These are phyloP conservation scores for Saururus chinensis DNA, from an alignment of 164 flowering plant species.

Conservation along the genomic window DNA sequence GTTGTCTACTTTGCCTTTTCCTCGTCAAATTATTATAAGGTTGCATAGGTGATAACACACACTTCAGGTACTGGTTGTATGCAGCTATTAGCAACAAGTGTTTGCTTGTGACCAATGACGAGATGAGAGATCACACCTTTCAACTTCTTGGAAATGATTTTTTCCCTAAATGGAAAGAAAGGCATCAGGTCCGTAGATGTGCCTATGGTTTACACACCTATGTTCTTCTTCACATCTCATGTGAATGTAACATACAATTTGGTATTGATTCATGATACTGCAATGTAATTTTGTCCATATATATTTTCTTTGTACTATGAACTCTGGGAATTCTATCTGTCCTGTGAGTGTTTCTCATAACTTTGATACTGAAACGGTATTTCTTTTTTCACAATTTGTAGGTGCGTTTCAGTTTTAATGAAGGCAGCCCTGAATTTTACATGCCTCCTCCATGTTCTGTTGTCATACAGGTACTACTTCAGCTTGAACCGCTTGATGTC, in stretches of 20 bases:
- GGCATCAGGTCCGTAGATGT: constrained; percentile 71
- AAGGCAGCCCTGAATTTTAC: constrained; percentile 49
- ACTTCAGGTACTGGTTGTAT: constrained; percentile 93
- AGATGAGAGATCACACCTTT: constrained; percentile 88
- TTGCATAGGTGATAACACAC: constrained; percentile 20
- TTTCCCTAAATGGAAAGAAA: constrained; percentile 95
- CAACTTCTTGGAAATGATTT: constrained; percentile 82
- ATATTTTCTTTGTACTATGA: background rate
- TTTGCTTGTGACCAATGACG: constrained; percentile 83
- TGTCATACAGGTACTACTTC: constrained; percentile 62
- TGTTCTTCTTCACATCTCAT: background rate
- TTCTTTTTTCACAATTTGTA: constrained; percentile 14
- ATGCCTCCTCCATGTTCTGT: constrained; percentile 90
- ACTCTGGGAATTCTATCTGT: background rate
- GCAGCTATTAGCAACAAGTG: constrained; percentile 89
- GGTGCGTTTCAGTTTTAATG: constrained; percentile 69
- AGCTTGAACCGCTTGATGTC: too few species aligned
- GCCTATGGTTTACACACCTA: too few species aligned
- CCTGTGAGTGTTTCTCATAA: too few species aligned
- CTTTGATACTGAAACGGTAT: too few species aligned
- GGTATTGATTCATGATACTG: background rate
- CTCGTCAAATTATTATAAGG: constrained; percentile 6
- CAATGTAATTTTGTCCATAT: background rate
- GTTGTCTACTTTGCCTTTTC: background rate
- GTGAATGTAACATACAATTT: background rate